Evolutionary conservation across 345 rosid genomes (phyloP), one percentile per base, ranked within the genome.

Genomic region (Turritis glabra): DNA sequence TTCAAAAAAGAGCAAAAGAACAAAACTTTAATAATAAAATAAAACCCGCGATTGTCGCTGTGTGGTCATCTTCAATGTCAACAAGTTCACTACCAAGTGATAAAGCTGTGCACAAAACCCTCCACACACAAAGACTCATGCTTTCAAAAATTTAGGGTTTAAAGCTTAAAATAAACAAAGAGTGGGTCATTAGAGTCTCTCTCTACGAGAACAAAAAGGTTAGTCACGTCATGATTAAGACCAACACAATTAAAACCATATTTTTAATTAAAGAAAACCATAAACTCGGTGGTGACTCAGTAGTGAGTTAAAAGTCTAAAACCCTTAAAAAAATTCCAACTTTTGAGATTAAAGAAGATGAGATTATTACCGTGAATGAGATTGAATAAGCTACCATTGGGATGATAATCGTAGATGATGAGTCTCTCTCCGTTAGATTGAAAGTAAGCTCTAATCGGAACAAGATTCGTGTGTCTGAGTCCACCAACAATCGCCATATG

Each of bases 341-440:
- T 17, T 27, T 10, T 1, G 43, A 53, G 62, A 55, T 22, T 3
- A 17, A 5, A 54, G 63, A 65, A 52, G 35, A 51, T 21, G 33
- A 27, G 5, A 23, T 15, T 0, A 35, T 22, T 89, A 91, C 99
- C 97, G 63, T 95, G 99, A 78, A 95, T 83, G 78, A 95, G 97
- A 80, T 84, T 89, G 85, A 78, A 88, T 80, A 95, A 82, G 55
- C 99, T 92, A 51, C 99, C 97, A 69, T 92, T 92, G 7, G 93
- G 88, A 76, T 90, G 97, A 76, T 89, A 92, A 75, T 90, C 96
- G 8, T 76, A 95, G 68, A 95, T 80, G 37, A 92, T 84, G 3
- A 95, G 97, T 74, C 99, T 82, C 71, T 95, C 99, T 19, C 96
- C 96, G 23, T 87, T 90, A 1, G 93, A 88, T 66, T 90, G 97